Conservation (phyloP, 2,329 filamentous ascomycete genomes). For the Albophoma yamanashiensis region DNA sequence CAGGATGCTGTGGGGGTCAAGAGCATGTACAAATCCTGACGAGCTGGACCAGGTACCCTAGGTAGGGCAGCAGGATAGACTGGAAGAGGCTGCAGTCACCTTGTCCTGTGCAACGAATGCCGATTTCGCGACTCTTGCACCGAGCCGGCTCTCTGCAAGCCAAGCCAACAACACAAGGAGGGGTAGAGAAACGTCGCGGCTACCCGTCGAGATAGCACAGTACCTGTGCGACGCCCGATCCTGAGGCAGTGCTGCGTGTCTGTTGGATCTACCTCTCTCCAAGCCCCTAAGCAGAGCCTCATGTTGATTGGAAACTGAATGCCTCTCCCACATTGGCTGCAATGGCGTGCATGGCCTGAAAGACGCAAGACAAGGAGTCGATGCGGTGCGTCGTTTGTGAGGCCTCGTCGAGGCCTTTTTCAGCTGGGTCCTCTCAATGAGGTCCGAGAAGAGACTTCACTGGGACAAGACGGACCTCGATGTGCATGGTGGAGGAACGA, state of each 20-base stretch:
- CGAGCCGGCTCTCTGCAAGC: not conserved
- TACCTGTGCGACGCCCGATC: not conserved
- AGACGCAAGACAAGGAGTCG: not conserved
- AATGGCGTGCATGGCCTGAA: not conserved
- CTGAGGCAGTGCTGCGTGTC: not conserved
- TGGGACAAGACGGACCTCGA: not conserved
- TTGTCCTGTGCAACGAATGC: not conserved
- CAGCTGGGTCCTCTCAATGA: not conserved
- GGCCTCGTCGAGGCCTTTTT: not conserved
- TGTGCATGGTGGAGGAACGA: not conserved
- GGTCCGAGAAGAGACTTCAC: not conserved
- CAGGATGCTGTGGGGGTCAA: not conserved
- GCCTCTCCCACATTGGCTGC: not conserved
- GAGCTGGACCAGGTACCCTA: too few relatives aligned
- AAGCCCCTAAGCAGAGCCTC: not conserved
- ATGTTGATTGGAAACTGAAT: not conserved
- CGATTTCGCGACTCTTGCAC: not conserved
- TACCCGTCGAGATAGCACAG: not conserved
- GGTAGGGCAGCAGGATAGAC: not conserved
- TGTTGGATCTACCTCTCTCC: not conserved
- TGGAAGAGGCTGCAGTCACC: not conserved
- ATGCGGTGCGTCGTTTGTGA: not conserved
- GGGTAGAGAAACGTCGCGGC: not conserved
- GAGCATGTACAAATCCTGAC: conserved; percentile 1
- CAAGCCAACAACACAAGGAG: not conserved